Evolutionary conservation across 805 yeast genomes (phyloP).

Genomic region (Aciculoconidium aculeatum): DNA sequence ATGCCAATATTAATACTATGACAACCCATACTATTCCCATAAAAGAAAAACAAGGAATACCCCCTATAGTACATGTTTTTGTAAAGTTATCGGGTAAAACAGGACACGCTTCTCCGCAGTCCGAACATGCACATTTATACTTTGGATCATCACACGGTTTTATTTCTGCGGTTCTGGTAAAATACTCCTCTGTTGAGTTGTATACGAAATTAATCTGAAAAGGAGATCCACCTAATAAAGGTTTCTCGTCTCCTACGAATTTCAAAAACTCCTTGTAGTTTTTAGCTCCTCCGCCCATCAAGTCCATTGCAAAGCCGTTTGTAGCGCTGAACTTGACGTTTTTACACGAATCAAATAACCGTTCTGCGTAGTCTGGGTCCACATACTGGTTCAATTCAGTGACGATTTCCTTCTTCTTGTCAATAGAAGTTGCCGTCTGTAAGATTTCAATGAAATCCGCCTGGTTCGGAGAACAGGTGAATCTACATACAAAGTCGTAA

Average conservation of each 20-base stretch:
- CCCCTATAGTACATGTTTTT: constrained; percentile 49
- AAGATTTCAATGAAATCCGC: constrained; percentile 67
- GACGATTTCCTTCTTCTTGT: constrained; percentile 54
- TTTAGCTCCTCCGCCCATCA: constrained; percentile 95
- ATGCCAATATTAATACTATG: constrained; percentile 35
- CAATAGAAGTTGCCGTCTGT: constrained; percentile 40
- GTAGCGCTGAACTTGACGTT: constrained; percentile 89
- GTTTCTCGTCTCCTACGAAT: constrained; percentile 92
- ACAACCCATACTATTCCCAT: constrained; percentile 44
- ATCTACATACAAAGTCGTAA: constrained; percentile 74
- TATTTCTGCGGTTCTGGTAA: constrained; percentile 17
- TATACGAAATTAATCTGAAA: constrained; percentile 81
- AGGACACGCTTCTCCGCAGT: constrained; percentile 82
- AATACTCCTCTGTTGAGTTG: constrained; percentile 6
- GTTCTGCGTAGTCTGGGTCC: constrained; percentile 52
- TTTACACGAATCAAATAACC: constrained; percentile 78
- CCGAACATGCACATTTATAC: constrained; percentile 85
- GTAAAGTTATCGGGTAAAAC: constrained; percentile 38
- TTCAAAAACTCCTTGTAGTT: constrained; percentile 68
- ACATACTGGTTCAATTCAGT: constrained; percentile 64
- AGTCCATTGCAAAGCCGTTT: constrained; percentile 93
- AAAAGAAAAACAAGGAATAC: constrained; percentile 72
- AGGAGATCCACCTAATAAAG: constrained; percentile 90
- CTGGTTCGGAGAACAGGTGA: constrained; percentile 88
- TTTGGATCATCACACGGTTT: constrained; percentile 55